Evolutionary conservation across 2,329 filamentous ascomycete genomes (phyloP).

Genomic region (Shiraia bambusicola): DNA sequence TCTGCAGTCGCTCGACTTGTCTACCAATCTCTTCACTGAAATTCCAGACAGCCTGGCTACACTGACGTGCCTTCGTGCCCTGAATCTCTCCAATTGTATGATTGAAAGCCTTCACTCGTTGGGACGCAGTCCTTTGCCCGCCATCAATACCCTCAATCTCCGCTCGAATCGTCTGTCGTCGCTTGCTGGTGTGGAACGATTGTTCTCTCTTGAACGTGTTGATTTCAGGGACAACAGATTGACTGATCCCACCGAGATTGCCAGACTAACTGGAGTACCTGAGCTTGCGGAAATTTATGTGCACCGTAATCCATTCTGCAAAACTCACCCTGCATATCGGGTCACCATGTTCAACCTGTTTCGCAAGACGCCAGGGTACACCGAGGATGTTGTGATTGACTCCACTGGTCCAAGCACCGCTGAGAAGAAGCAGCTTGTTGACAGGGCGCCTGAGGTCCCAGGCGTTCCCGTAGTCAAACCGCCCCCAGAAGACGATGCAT

Average conservation of each 20-base stretch:
- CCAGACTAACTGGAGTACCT: conserved; percentile 84
- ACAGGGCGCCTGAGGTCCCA: conserved; percentile 74
- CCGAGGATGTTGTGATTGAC: conserved; percentile 88
- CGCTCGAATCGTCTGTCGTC: conserved; percentile 84
- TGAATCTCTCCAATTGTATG: conserved; percentile 97
- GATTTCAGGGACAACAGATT: conserved; percentile 89
- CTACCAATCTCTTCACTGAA: conserved; percentile 89
- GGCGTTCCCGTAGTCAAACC: conserved; percentile 77
- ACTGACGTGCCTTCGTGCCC: conserved; percentile 80
- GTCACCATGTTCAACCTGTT: conserved; percentile 96
- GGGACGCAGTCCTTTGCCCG: conserved; percentile 80
- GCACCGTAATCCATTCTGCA: conserved; percentile 86
- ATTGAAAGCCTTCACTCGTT: conserved; percentile 91
- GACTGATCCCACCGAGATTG: conserved; percentile 87
- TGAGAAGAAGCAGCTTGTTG: conserved; percentile 81
- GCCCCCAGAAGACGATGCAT: conserved; percentile 58
- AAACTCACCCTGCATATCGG: conserved; percentile 81
- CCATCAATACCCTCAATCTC: conserved; percentile 90
- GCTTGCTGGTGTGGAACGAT: conserved; percentile 83
- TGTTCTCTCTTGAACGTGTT: conserved; percentile 84
- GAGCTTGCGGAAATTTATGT: conserved; percentile 93
- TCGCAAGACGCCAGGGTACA: conserved; percentile 83
- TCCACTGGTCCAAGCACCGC: conserved; percentile 77
- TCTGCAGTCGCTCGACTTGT: conserved; percentile 88
- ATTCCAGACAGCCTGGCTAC: conserved; percentile 88